Percentiles rank a stretch among this genome's conserved stretches.
Evolutionary conservation across 2,329 filamentous ascomycete species (phyloP).

Genomic region (Ophiostoma australiae): DNA sequence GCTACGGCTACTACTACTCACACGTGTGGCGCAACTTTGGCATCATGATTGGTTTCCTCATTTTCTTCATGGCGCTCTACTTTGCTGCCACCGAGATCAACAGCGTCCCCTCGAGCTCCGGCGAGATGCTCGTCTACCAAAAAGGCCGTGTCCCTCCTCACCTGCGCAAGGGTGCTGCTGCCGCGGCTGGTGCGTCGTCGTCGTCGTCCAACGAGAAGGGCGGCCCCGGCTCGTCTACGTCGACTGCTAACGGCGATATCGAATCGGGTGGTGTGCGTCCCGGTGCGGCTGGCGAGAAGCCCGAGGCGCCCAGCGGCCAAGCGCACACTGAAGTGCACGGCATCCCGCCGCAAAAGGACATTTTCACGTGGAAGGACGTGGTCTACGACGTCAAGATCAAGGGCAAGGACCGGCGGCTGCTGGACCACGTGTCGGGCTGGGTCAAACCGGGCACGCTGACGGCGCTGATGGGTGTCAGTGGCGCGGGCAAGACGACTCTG

Average conservation of each 20-base stretch:
- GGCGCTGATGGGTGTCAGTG: slow-evolving; percentile 73
- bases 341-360: slow-evolving; percentile 44
- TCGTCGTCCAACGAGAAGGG: neutral
- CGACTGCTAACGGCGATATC: neutral
- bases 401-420: slow-evolving; percentile 59
- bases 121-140: slow-evolving; percentile 22
- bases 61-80: slow-evolving; percentile 40
- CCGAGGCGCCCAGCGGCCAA: slow-evolving; percentile 33
- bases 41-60: slow-evolving; percentile 65
- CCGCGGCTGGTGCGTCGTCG: neutral
- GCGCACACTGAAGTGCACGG: neutral
- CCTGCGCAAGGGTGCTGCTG: slow-evolving; percentile 1
- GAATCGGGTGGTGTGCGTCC: neutral
- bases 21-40: slow-evolving; percentile 74
- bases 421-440: slow-evolving; percentile 78
- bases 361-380: slow-evolving; percentile 72
- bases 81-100: slow-evolving; percentile 65
- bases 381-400: slow-evolving; percentile 61
- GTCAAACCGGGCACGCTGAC: slow-evolving; percentile 75
- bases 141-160: slow-evolving; percentile 13
- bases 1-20: slow-evolving; percentile 49
- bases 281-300: neutral
- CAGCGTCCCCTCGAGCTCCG: slow-evolving; percentile 59
- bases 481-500: slow-evolving; percentile 84
- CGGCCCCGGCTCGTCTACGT: neutral